A percentile compares a stretch with the other conserved stretches of the same genome.
Evolutionary conservation across 2,329 filamentous ascomycete genomes (phyloP).

Genomic region (Botrytis deweyae): DNA sequence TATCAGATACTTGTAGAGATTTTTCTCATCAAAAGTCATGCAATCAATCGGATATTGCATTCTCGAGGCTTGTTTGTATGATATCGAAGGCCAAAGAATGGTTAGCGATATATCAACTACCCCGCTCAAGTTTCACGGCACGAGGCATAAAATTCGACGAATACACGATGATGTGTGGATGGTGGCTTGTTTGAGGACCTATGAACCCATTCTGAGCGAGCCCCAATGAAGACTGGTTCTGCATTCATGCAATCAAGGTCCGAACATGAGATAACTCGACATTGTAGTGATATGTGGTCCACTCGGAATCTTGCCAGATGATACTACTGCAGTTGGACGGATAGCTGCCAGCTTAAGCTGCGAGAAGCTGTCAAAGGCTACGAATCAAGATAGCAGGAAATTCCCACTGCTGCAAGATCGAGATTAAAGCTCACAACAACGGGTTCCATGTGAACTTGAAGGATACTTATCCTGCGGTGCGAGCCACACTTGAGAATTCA

Average conservation of each 20-base stretch:
- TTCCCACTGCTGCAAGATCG: background rate
- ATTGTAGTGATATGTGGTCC: slow-evolving; percentile 17
- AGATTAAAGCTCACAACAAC: background rate
- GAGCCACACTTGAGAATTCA: background rate
- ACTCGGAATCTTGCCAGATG: slow-evolving; percentile 23
- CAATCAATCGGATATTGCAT: background rate
- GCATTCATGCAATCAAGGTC: slow-evolving; percentile 26
- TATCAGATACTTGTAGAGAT: background rate
- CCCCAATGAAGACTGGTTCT: slow-evolving; percentile 21
- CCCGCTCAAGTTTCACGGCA: slow-evolving; percentile 18
- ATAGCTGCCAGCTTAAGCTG: background rate
- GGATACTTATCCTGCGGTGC: background rate
- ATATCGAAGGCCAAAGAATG: background rate
- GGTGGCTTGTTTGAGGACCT: background rate
- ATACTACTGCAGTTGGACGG: background rate
- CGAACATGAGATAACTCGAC: slow-evolving; percentile 28
- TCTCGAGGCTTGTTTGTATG: background rate
- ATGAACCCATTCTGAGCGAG: slow-evolving; percentile 20
- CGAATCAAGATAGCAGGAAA: background rate
- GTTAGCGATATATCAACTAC: slow-evolving; percentile 19
- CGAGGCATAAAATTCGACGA: slow-evolving; percentile 21
- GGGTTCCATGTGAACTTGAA: background rate
- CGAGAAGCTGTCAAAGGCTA: background rate
- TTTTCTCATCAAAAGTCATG: slow-evolving; percentile 10
- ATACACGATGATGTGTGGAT: background rate